Base-by-base conservation (phyloP, 225 moss, liverwort and hornwort species). In the Bryoerythrophyllum caledonicum region DNA sequence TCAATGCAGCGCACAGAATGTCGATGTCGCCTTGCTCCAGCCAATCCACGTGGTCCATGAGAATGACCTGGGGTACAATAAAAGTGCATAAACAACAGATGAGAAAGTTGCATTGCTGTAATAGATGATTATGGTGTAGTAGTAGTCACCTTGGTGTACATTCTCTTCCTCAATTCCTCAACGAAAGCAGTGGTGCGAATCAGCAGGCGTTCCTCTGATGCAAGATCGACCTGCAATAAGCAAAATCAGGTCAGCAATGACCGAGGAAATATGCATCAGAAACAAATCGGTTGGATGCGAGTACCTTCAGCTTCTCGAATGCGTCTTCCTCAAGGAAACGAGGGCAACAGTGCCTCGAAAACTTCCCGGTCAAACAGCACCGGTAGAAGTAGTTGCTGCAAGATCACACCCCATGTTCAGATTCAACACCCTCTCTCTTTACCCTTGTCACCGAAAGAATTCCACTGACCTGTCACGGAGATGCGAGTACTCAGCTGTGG, bases 1-100 rank as follows among this genome's bases (percentile, higher is more conserved):
- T 84, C 82, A 99, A 85, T 23, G 95, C 95, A 28, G 87, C 79
- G 49, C 99, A 99, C 10, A 99, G 82, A 34, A 76, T 88, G 81
- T 99, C 93, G 10, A 99, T 92, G 56, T 95, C 99, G 59, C 71
- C 78, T 75, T 95, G 95, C 48, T 90, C 93, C 79, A 99, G 79
- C 99, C 99, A 99, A 73, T 99, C 99, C 8, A 99, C 99, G 17
- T 99, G 99, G 68, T 99, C 99, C 99, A 99, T 99, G 58, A 99
- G 73, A 51, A 99, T 99, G 52, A 97, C 96, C 96, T 97, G 27
- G 64, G 19, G 23, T 30, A 27, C 5, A 43, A 62, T 54, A 27
- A 40, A 67, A 38, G 79, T 49, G 20, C 67, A 48, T 60, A 23
- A 52, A 48, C 35, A 62, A 11, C 9, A 0, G 20, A 23, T 57